Evolutionary conservation across 2,329 filamentous ascomycete genomes (phyloP), one percentile per base, ranked within the genome.

Genomic region (Metarhizium album): DNA sequence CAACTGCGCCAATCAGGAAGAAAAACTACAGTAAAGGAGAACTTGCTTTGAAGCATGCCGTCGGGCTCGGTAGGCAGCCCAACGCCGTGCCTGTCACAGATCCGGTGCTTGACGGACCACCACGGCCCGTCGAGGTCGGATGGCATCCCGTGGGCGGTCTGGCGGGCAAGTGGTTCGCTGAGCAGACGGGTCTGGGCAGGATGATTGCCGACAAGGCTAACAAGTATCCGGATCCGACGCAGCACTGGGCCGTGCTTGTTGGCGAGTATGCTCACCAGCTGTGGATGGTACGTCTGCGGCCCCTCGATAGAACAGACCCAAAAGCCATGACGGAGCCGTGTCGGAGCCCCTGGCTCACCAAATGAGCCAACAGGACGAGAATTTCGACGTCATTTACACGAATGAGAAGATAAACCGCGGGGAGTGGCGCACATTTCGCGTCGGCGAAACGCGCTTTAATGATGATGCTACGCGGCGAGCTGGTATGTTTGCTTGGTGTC

Each of bases 221-320:
- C 56, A 69, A 67, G 51, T 79, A 76, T 54, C 78, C 78, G 0
- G 78, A 81, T 58, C 78, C 78, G 3, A 79, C 76, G 3, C 78
- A 81, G 62, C 78, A 81, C 57, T 81, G 78, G 78, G 76, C 75
- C 2, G 74, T 80, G 1, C 65, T 81, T 0, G 75, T 80, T 1
- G 77, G 75, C 2, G 75, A 73, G 13, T 81, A 68, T 57, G 71
- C 70, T 1, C 77, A 80, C 59, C 69, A 80, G 59, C 62, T 81
- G n/a, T 81, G 78, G 77, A 80, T 80, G 76, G 74, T 74, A 55
- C 55, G 67, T 60, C 8, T 27, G 16, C 20, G 27, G 4, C 35
- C 5, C 6, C 29, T n/a, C 20, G 5, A 22, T n/a, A 5, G 33
- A 16, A 18, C 29, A 7, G 22, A 7, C 18, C 22, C n/a, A n/a